Evolutionary conservation across 2,329 filamentous ascomycete species (phyloP).

Genomic region (Fusarium falciforme): DNA sequence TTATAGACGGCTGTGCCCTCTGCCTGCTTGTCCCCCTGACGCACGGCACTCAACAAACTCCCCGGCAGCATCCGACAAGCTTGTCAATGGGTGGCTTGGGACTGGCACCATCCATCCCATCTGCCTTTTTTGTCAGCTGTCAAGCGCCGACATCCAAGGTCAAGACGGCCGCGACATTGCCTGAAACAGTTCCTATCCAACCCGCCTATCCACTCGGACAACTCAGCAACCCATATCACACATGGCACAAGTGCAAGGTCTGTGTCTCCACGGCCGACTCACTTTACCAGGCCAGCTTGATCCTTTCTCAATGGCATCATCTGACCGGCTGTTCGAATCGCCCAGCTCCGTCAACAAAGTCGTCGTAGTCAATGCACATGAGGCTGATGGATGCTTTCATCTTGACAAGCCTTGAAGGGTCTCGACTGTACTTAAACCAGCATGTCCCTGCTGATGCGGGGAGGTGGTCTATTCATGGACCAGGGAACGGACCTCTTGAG

Average conservation of each 20-base stretch:
- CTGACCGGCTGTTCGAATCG: neutral
- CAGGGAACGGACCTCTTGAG: neutral
- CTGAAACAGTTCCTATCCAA: neutral
- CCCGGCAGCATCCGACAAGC: slow-evolving; percentile 17
- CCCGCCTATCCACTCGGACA: neutral
- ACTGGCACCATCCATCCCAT: slow-evolving; percentile 2
- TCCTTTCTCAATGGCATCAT: neutral
- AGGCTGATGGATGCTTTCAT: neutral
- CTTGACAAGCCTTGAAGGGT: neutral
- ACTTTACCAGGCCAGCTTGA: neutral
- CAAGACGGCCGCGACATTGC: neutral
- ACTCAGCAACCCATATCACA: neutral
- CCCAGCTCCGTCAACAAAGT: neutral
- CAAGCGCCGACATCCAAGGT: neutral
- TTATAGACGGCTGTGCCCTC: slow-evolving; percentile 7
- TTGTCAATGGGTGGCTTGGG: neutral
- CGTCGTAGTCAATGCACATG: neutral
- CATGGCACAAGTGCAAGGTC: neutral
- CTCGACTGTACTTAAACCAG: slow-evolving; percentile 6
- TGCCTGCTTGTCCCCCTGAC: slow-evolving; percentile 11
- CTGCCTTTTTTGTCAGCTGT: neutral
- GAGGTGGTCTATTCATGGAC: neutral
- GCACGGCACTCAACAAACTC: slow-evolving; percentile 18
- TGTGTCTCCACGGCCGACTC: neutral
- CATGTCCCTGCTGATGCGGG: slow-evolving; percentile 13